Evolutionary conservation across 2,329 filamentous ascomycete species (phyloP).

Genomic region (Tolypocladium capitatum): DNA sequence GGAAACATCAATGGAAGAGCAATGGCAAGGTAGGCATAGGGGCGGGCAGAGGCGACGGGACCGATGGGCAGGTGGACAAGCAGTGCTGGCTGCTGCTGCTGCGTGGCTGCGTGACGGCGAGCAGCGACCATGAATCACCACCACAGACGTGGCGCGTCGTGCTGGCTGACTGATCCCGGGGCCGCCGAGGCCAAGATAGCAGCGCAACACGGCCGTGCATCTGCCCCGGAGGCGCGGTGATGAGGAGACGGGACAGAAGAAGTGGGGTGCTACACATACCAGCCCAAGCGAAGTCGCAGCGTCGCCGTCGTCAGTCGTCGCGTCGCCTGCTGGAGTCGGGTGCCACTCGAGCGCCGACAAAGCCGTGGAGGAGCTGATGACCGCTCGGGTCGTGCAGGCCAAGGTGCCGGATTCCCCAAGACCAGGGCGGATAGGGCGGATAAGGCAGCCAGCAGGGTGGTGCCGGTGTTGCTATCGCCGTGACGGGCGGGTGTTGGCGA

Average conservation of each 20-base stretch:
- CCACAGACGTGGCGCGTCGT: conserved; percentile 1
- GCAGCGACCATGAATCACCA: background rate
- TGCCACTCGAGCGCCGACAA: background rate
- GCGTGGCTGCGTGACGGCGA: background rate
- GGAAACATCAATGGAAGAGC: background rate
- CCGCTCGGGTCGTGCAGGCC: background rate
- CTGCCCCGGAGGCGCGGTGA: background rate
- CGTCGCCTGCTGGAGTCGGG: background rate
- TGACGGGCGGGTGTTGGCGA: background rate
- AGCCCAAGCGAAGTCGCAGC: conserved; percentile 1
- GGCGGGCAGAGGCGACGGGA: background rate
- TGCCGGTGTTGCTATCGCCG: background rate
- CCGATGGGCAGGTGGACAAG: background rate
- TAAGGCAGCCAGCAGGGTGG: background rate
- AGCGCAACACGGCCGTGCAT: background rate
- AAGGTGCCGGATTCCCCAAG: background rate
- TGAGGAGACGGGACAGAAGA: background rate
- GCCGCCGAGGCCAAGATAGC: background rate
- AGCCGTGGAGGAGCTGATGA: background rate
- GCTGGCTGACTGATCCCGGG: background rate
- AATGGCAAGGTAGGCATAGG: background rate
- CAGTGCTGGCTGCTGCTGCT: background rate
- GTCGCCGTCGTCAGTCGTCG: background rate
- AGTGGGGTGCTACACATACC: background rate
- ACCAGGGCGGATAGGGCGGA: background rate